phyloP scores from a whole-genome alignment of 805 yeast species.

The Starmerella cellae region DNA sequence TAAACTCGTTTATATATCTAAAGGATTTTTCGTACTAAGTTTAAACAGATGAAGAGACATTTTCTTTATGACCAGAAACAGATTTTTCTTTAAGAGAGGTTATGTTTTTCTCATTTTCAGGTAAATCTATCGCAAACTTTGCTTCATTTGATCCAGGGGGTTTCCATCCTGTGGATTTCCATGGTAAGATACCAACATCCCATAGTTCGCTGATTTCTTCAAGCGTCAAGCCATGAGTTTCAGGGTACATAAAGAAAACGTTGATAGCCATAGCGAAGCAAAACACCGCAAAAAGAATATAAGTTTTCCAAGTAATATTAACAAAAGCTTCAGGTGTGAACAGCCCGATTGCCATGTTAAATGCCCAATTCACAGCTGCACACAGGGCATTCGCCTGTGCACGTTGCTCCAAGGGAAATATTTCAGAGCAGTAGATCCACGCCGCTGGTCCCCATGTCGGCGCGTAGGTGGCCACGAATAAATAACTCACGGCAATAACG shows the following conservation, averaged over 20 bases:
- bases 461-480: conserved; percentile 64
- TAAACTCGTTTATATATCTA: too few relatives aligned
- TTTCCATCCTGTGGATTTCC: conserved; percentile 18
- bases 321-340: conserved; percentile 42
- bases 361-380: conserved; percentile 68
- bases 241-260: conserved; percentile 44
- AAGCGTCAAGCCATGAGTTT: conserved; percentile 53
- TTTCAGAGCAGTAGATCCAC: conserved; percentile 53
- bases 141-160: too few relatives aligned
- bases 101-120: too few relatives aligned
- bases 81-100: too few relatives aligned
- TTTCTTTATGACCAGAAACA: too few relatives aligned
- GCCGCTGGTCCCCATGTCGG: conserved; percentile 74
- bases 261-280: conserved; percentile 32
- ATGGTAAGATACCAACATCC: conserved; percentile 24
- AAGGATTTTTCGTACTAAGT: too few relatives aligned
- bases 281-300: conserved; percentile 30
- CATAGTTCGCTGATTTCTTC: conserved; percentile 58
- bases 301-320: conserved; percentile 49
- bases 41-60: too few relatives aligned
- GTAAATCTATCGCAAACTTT: too few relatives aligned
- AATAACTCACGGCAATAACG: conserved; percentile 40
- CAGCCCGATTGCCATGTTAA: conserved; percentile 64
- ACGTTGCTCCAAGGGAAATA: conserved; percentile 60
- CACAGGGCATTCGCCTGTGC: conserved; percentile 59